phyloP scores from a whole-genome alignment of 2,329 filamentous ascomycete species.

The Aureobasidium uvarum region DNA sequence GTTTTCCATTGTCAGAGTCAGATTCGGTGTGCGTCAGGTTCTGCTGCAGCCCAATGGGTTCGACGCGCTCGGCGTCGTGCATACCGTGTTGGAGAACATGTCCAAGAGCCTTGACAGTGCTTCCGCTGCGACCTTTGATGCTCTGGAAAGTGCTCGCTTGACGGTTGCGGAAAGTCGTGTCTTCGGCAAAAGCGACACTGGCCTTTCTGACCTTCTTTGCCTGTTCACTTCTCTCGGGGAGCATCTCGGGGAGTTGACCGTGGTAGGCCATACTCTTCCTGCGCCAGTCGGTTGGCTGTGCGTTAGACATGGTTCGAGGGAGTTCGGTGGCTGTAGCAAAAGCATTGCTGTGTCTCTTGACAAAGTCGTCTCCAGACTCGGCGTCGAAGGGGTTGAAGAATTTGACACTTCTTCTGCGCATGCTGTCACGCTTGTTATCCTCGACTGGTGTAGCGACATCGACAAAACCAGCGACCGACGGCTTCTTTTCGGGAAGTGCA shows the following conservation, averaged over 20 bases:
- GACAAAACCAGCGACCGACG: not conserved
- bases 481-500: not conserved
- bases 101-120: constrained; percentile 11
- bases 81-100: not conserved
- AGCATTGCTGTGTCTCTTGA: not conserved
- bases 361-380: not conserved
- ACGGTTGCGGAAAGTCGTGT: not conserved
- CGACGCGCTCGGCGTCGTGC: not conserved
- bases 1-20: not conserved
- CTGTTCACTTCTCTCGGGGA: constrained; percentile 6
- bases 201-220: constrained; percentile 1
- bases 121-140: constrained; percentile 4
- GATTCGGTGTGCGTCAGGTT: not conserved
- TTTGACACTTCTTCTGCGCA: constrained; percentile 18
- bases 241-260: not conserved
- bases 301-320: not conserved
- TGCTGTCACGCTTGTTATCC: not conserved
- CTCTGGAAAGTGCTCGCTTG: constrained; percentile 17
- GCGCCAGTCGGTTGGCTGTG: constrained; percentile 16
- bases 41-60: constrained; percentile 2
- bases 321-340: not conserved
- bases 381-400: constrained; percentile 17
- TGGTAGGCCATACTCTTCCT: constrained; percentile 15
- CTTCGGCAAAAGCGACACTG: constrained; percentile 1
- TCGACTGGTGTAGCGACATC: not conserved